Percentiles rank a stretch among this genome's conserved stretches.
phyloP scores from a whole-genome alignment of 495 filamentous ascomycete genomes.

The Venustampulla echinocandica region DNA sequence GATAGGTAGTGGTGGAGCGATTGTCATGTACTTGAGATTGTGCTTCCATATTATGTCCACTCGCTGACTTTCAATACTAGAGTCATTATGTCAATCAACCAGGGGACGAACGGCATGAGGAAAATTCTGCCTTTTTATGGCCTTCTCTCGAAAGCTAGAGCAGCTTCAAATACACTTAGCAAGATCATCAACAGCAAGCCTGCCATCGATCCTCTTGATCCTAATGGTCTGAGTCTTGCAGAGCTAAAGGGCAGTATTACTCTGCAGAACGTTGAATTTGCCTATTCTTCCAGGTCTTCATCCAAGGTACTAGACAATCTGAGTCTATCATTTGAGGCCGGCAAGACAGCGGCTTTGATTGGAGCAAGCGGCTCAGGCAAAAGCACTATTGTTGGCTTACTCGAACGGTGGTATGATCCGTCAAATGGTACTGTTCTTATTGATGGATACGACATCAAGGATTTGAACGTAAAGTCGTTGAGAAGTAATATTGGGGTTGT shows the following conservation, averaged over 20 bases:
- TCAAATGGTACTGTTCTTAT: slow-evolving; percentile 37
- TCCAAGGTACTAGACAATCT: slow-evolving; percentile 47
- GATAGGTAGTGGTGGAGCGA: too few species aligned
- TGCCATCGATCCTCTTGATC: slow-evolving; percentile 43
- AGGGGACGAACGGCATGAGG: slow-evolving; percentile 34
- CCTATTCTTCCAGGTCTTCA: slow-evolving; percentile 56
- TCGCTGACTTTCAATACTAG: slow-evolving; percentile 4
- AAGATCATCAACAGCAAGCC: too few species aligned
- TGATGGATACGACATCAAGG: slow-evolving; percentile 41
- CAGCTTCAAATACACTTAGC: slow-evolving; percentile 35
- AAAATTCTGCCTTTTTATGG: slow-evolving; percentile 27
- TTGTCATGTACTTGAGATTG: background rate
- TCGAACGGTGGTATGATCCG: slow-evolving; percentile 49
- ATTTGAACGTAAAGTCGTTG: slow-evolving; percentile 46
- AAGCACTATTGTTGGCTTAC: slow-evolving; percentile 55
- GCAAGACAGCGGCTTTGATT: slow-evolving; percentile 78
- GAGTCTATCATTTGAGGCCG: slow-evolving; percentile 52
- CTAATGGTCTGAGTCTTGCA: slow-evolving; percentile 31
- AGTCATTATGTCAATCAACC: slow-evolving; percentile 20
- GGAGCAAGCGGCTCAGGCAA: slow-evolving; percentile 68
- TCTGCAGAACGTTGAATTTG: slow-evolving; percentile 50
- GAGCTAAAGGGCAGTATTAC: slow-evolving; percentile 45
- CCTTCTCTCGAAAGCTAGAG: slow-evolving; percentile 32
- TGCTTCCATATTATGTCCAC: slow-evolving; percentile 13
- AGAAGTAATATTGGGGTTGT: slow-evolving; percentile 53